Evolutionary conservation across 768 basidiomycete species (phyloP), one percentile per base, ranked within the genome.

Genomic region (Boletus rex-veris): DNA sequence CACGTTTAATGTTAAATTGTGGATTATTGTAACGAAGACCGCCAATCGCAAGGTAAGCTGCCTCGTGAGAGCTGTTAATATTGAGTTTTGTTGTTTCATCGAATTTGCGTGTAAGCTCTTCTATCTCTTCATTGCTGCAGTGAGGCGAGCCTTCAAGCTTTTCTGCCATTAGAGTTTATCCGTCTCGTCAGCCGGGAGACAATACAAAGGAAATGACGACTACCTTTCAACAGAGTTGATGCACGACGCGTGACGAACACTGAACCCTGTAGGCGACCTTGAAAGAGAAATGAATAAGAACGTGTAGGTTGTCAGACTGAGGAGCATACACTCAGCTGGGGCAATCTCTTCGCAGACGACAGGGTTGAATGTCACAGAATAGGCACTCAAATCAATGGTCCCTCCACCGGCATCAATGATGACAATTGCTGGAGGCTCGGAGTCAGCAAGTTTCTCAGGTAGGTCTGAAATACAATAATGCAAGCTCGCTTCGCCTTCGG

Each of bases 201-300:
- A 45, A n/a, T 46, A 8, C n/a, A 36, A 18, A 7, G 19, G 28
- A 31, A 28, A 33, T 15, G 6, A 16, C 5, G 42, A 38, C 53
- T 50, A 77, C 78, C 54, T 52, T 64, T 55, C 2, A 80, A 60
- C 58, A 71, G 69, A 16, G 55, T 53, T 0, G 59, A 56, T 0
- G 77, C 77, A 21, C 73, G 71, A 18, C 70, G 68, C 12, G 68
- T 77, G n/a, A 81, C 77, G 49, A 77, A 79, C 1, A 78, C 69
- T 0, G 80, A 78, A 9, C 80, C 80, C 44, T 73, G 65, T 37
- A 79, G 70, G n/a, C 71, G 70, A 64, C 76, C 78, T 79, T 37
- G 16, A 26, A 11, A 41, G 4, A 16, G 16, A 7, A 36, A 37
- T 2, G 18, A 46, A 10, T 28, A 7, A 26, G 19, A 14, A 18